phyloP scores from a whole-genome alignment of 129 eudicot genomes.

The Centella asiatica region DNA sequence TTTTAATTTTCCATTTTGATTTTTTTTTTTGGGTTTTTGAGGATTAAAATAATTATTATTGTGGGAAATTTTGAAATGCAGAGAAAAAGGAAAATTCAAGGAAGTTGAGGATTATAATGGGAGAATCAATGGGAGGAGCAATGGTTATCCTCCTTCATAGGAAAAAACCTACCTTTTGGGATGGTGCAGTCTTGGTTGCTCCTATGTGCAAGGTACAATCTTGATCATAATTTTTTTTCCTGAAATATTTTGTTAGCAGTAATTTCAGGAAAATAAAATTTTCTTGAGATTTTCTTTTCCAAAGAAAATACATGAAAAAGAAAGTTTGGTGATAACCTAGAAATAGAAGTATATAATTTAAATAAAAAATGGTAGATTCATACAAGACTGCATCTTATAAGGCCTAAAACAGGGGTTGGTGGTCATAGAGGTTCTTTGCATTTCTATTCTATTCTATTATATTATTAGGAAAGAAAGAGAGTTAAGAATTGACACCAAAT shows the following conservation, averaged over 20 bases:
- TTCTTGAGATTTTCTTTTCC: background rate
- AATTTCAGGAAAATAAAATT: background rate
- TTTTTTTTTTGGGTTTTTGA: too few relatives aligned
- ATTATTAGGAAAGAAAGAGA: background rate
- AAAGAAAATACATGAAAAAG: background rate
- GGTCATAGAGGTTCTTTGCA: slow-evolving; percentile 9
- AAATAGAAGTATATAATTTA: too few relatives aligned
- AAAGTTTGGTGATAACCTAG: background rate
- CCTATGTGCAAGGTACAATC: slow-evolving; percentile 19
- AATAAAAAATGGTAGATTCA: background rate
- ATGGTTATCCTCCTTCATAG: slow-evolving; percentile 39
- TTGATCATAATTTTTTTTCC: background rate
- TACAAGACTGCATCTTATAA: background rate
- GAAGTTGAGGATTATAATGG: slow-evolving; percentile 30
- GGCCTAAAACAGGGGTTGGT: background rate
- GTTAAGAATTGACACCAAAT: background rate
- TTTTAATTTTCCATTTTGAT: too few relatives aligned
- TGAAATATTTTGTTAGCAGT: background rate
- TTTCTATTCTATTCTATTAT: too few relatives aligned
- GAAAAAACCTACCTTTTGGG: slow-evolving; percentile 44
- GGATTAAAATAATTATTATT: too few relatives aligned
- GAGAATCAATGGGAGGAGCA: slow-evolving; percentile 79
- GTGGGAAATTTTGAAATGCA: background rate
- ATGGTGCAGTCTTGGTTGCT: slow-evolving; percentile 53
- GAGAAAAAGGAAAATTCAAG: slow-evolving; percentile 18